phyloP scores from a whole-genome alignment of 129 eudicot genomes.

The Escallonia herrerae region DNA sequence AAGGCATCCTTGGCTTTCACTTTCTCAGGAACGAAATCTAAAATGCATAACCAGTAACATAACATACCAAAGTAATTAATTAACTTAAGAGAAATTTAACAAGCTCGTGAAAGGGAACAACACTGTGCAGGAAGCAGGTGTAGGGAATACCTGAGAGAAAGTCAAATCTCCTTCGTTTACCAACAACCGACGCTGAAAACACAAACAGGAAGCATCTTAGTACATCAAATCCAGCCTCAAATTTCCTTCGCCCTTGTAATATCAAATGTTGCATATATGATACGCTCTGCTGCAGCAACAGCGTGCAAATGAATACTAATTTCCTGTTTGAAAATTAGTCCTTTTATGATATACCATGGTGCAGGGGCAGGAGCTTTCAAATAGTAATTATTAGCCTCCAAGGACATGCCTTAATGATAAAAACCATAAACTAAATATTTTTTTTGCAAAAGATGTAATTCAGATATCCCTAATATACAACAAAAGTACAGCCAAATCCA shows the following conservation, averaged over 20 bases:
- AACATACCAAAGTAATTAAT: background rate
- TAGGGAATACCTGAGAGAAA: conserved; percentile 61
- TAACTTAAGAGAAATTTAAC: background rate
- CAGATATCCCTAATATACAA: no score
- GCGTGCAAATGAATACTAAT: background rate
- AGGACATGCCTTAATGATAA: no score
- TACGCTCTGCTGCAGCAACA: background rate
- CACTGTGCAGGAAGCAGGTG: background rate
- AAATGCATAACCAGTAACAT: background rate
- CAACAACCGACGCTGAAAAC: conserved; percentile 58
- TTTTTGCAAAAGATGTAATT: no score
- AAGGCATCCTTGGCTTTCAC: conserved; percentile 75
- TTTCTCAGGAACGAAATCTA: conserved; percentile 90
- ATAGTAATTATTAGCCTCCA: background rate
- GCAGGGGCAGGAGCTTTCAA: background rate
- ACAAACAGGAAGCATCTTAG: conserved; percentile 3
- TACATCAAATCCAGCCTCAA: no score
- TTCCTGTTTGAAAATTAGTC: background rate
- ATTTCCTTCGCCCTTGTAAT: background rate
- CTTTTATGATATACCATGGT: background rate
- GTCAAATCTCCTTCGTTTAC: conserved; percentile 50
- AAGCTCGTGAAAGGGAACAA: background rate
- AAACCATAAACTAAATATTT: background rate
- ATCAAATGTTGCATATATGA: background rate
- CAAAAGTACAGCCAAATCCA: no score